Evolutionary conservation across 257 asterid species (phyloP), one percentile per base, ranked within the genome.

Genomic region (Solanum bulbocastanum): DNA sequence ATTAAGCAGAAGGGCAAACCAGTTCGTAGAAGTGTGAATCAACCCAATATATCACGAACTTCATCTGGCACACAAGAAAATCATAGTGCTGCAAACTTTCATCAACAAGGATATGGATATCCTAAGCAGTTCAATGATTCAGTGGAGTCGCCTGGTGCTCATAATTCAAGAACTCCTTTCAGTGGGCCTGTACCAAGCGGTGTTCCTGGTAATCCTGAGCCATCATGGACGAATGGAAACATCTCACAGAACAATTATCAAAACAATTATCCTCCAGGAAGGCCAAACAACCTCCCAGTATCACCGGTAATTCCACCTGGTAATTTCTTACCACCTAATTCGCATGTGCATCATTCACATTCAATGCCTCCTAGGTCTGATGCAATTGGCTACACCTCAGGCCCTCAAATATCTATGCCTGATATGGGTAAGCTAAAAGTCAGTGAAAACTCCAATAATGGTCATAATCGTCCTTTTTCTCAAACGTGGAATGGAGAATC

Each of bases 1-100:
- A 79, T 76, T 84, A 95, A 94, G 90, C 87, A 87, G 88, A 96
- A 91, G 93, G 94, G 96, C 75, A 95, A 92, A 91, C 98, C 88
- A 89, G 73, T 71, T 58, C 93, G 94, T 69, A 93, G 92, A 91
- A 92, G 71, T 88, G 32, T 74, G 87, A 90, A 89, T 90, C 98
- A 94, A 91, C 92, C 96, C 83, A 85, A 36, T 76, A 86, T 92
- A 89, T 88, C 95, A 84, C 95, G 93, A 90, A 88, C 91, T 89
- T 91, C 96, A 71, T 92, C 88, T 83, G 95, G 95, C 76, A 85
- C 89, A 91, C 97, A 92, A 90, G 96, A 90, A 87, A 91, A 95
- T 90, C 88, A 81, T 88, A 91, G 89, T 90, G 90, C 84, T 84
- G 91, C 90, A 90, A 94, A 90, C 91, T 89, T 89, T 83, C 95